Conservation (phyloP, 192 early-diverging fungal genomes). For the Bifiguratus adelaidae region DNA sequence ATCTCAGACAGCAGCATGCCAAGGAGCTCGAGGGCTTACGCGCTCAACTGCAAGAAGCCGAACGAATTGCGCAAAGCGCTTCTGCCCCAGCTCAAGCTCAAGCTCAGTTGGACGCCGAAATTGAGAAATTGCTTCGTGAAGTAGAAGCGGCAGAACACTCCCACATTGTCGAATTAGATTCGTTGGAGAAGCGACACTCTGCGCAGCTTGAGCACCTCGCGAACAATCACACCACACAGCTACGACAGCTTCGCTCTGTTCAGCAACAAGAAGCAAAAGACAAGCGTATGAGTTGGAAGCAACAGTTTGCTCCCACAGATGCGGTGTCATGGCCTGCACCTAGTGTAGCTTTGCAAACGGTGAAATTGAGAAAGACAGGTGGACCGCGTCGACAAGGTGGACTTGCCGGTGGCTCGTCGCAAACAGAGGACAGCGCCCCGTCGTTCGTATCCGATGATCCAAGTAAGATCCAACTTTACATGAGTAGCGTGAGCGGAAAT, state of each 20-base stretch:
- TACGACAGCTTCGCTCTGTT: neutral
- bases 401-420: neutral
- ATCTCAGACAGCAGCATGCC: conserved; percentile 12
- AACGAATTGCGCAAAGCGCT: neutral
- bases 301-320: conserved; percentile 5
- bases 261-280: neutral
- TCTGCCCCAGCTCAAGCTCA: neutral
- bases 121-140: conserved; percentile 15
- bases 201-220: conserved; percentile 3
- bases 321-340: conserved; percentile 26
- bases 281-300: conserved; percentile 5
- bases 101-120: conserved; percentile 6
- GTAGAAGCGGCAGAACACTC: conserved; percentile 18
- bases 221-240: conserved; percentile 2
- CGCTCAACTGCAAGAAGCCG: conserved; percentile 5
- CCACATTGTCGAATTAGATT: conserved; percentile 8
- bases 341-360: too few relatives aligned
- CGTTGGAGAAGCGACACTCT: conserved; percentile 16
- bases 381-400: conserved; percentile 6
- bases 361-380: conserved; percentile 8
- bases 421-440: neutral
- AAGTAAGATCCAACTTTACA: conserved; percentile 31
- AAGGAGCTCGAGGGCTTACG: conserved; percentile 11
- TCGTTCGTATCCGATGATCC: conserved; percentile 11
- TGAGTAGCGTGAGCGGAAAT: conserved; percentile 33